A percentile compares a stretch with the other conserved stretches of the same genome.
These are phyloP conservation scores for Thyridium curvatum DNA, from an alignment of 2,329 filamentous ascomycete genomes.

Conservation along the genomic window DNA sequence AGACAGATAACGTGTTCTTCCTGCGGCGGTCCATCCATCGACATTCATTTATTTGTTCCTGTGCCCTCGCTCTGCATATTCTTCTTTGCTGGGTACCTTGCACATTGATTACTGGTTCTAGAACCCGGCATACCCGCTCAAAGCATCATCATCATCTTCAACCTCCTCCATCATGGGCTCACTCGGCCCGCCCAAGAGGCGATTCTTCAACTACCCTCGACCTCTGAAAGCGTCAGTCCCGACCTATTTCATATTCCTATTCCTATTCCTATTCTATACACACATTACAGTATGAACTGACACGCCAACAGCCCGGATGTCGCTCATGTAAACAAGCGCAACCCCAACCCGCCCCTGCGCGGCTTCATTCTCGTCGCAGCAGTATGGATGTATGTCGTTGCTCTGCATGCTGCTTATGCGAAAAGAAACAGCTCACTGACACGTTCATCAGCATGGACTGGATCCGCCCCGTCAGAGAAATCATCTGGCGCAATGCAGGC, in stretches of 20 bases:
- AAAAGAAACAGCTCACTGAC: conserved; percentile 3
- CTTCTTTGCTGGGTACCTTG: no score
- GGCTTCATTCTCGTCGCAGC: conserved; percentile 47
- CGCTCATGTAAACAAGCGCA: conserved; percentile 38
- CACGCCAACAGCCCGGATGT: conserved; percentile 21
- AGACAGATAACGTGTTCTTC: no score
- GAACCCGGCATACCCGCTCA: not conserved
- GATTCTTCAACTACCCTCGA: conserved; percentile 29
- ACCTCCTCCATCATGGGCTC: conserved; percentile 1
- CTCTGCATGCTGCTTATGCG: not conserved
- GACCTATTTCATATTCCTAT: no score
- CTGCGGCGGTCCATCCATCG: no score
- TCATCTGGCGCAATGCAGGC: conserved; percentile 58
- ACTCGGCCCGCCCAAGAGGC: conserved; percentile 2
- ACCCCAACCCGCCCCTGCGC: conserved; percentile 51
- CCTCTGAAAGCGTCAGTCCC: conserved; percentile 23
- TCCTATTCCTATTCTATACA: no score
- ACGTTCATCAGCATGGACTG: conserved; percentile 41
- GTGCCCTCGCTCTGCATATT: no score
- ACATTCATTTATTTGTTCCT: no score
- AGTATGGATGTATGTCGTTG: conserved; percentile 44
- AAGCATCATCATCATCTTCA: no score
- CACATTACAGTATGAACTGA: not conserved
- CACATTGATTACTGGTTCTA: not conserved
- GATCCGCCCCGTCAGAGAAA: conserved; percentile 44